Conservation (phyloP, 2,329 filamentous ascomycete genomes). For the Aspergillus ibericus region DNA sequence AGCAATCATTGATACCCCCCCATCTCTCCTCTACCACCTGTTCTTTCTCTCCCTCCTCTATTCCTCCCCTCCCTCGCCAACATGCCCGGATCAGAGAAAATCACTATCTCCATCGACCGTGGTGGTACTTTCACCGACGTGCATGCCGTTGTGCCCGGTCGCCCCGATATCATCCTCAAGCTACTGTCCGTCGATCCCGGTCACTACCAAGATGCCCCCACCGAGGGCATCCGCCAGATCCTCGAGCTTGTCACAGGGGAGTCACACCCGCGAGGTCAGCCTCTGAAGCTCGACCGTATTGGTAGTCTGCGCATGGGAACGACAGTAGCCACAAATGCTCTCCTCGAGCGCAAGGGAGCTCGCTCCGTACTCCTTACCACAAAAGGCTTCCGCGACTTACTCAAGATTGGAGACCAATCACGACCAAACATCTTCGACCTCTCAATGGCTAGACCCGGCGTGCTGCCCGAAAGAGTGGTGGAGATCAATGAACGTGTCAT, state of each 20-base stretch:
- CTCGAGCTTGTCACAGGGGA: conserved; percentile 40
- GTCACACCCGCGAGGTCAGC: conserved; percentile 35
- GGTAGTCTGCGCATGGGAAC: conserved; percentile 81
- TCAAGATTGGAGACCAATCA: conserved; percentile 87
- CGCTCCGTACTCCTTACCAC: conserved; percentile 84
- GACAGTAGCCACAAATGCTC: conserved; percentile 86
- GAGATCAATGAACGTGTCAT: conserved; percentile 88
- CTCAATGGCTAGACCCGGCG: conserved; percentile 79
- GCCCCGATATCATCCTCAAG: conserved; percentile 41
- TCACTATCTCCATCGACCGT: conserved; percentile 42
- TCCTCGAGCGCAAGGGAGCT: conserved; percentile 87
- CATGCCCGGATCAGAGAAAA: conserved; percentile 22
- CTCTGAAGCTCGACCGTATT: conserved; percentile 37
- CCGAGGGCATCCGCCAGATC: conserved; percentile 79
- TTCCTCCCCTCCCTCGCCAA: not conserved
- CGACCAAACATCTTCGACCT: conserved; percentile 89
- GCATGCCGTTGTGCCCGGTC: conserved; percentile 38
- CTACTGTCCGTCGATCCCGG: conserved; percentile 42
- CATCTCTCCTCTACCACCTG: not conserved
- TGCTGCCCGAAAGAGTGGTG: conserved; percentile 78
- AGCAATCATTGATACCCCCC: not conserved
- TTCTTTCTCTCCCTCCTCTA: not conserved
- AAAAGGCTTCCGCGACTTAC: conserved; percentile 80
- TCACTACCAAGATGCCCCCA: conserved; percentile 56
- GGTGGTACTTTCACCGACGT: conserved; percentile 45